These are phyloP conservation scores for Colletotrichum theobromicola DNA, from an alignment of 2,329 filamentous ascomycete species.

Conservation along the genomic window DNA sequence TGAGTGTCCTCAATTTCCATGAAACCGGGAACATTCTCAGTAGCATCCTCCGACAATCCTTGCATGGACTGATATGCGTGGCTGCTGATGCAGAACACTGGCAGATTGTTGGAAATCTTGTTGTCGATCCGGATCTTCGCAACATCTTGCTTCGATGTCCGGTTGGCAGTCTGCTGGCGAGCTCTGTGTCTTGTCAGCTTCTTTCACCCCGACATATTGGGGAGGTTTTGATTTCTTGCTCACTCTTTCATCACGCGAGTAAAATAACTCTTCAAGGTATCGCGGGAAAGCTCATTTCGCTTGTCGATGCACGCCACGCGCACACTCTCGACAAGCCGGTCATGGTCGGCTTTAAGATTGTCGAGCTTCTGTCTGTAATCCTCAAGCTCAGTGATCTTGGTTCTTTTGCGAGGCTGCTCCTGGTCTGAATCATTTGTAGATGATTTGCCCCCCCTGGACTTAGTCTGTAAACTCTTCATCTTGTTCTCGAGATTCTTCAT, in stretches of 20 bases:
- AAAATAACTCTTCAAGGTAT: constrained; percentile 21
- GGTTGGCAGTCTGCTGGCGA: neutral
- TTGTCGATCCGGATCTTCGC: neutral
- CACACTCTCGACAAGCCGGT: neutral
- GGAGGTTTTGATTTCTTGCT: constrained; percentile 21
- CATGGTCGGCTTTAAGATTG: neutral
- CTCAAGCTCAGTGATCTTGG: neutral
- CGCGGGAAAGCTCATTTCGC: constrained; percentile 59
- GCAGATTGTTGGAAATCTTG: constrained; percentile 55
- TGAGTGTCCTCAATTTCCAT: constrained; percentile 57
- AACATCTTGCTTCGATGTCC: neutral
- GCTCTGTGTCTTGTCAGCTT: neutral
- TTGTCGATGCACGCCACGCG: constrained; percentile 50
- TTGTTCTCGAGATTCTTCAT: neutral
- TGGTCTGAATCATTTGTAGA: neutral
- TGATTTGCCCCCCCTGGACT: too few relatives aligned
- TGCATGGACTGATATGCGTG: constrained; percentile 67
- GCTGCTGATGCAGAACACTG: constrained; percentile 71
- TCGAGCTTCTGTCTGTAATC: neutral
- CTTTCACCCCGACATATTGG: too few relatives aligned
- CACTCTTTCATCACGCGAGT: constrained; percentile 49
- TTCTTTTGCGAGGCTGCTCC: neutral
- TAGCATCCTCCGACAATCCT: constrained; percentile 34
- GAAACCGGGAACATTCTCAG: constrained; percentile 55
- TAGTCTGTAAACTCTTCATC: neutral